These are phyloP conservation scores for Elaeagnus macrophylla DNA, from an alignment of 306 rosid genomes.

Conservation along the genomic window DNA sequence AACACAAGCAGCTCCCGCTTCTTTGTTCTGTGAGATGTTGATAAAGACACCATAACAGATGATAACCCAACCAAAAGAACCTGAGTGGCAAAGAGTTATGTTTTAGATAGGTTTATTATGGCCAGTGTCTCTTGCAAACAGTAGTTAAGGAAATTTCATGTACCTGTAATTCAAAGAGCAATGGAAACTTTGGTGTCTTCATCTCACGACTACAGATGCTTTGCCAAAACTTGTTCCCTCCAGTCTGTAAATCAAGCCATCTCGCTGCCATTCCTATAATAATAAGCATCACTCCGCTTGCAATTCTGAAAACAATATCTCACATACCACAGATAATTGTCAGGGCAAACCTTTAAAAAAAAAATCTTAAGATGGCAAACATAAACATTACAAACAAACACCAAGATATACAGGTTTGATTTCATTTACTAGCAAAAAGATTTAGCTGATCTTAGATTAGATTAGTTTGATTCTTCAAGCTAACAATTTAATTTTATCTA, in stretches of 20 bases:
- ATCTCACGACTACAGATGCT: slow-evolving; percentile 43
- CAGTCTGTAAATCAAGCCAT: slow-evolving; percentile 56
- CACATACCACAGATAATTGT: slow-evolving; percentile 1
- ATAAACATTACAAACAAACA: slow-evolving; percentile 1
- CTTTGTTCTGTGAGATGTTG: slow-evolving; percentile 72
- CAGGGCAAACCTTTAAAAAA: neutral
- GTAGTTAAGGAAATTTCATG: slow-evolving; percentile 9
- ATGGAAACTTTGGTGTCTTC: slow-evolving; percentile 38
- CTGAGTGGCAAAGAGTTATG: slow-evolving; percentile 26
- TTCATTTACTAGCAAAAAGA: neutral
- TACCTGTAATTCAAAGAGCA: slow-evolving; percentile 74
- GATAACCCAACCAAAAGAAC: slow-evolving; percentile 70
- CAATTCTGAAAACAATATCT: slow-evolving; percentile 42
- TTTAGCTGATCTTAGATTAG: no score
- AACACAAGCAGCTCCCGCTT: slow-evolving; percentile 55
- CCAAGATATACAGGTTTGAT: neutral
- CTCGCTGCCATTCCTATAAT: slow-evolving; percentile 59
- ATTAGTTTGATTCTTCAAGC: no score
- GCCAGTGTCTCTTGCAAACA: slow-evolving; percentile 11
- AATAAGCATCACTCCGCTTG: slow-evolving; percentile 69
- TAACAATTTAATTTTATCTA: no score
- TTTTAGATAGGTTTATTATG: slow-evolving; percentile 6
- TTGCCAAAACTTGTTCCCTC: slow-evolving; percentile 55
- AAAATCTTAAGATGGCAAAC: slow-evolving; percentile 1
- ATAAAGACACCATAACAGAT: slow-evolving; percentile 65